Evolutionary conservation across 2,329 filamentous ascomycete genomes (phyloP).

Genomic region (Stemphylium beticola): DNA sequence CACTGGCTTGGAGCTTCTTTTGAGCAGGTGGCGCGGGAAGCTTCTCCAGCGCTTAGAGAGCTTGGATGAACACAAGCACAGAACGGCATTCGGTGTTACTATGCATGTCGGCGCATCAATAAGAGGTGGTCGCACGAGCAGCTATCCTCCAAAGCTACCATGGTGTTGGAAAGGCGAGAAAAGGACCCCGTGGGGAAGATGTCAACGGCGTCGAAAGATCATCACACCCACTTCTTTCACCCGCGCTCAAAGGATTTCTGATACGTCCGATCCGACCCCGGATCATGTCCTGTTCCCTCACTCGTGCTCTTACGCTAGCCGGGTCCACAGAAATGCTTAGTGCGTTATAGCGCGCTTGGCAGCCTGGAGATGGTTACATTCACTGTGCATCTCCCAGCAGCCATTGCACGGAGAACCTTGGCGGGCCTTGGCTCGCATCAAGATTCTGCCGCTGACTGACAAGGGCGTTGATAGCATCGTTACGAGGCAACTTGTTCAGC

Average conservation of each 20-base stretch:
- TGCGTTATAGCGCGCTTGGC: conserved; percentile 35
- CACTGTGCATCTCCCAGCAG: conserved; percentile 18
- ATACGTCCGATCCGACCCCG: conserved; percentile 24
- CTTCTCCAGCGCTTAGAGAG: conserved; percentile 31
- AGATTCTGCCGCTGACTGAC: conserved; percentile 29
- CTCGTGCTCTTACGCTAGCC: conserved; percentile 21
- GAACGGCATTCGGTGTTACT: conserved; percentile 4
- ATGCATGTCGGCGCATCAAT: not conserved
- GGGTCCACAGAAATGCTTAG: conserved; percentile 33
- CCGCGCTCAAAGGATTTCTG: conserved; percentile 8
- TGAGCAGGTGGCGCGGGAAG: conserved; percentile 22
- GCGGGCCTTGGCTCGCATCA: conserved; percentile 40
- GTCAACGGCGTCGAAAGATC: conserved; percentile 22
- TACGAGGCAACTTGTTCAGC: conserved; percentile 15
- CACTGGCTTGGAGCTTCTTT: conserved; percentile 34
- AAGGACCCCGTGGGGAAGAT: conserved; percentile 34
- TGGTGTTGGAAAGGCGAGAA: conserved; percentile 6
- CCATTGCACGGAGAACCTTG: conserved; percentile 36
- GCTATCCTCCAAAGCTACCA: conserved; percentile 7
- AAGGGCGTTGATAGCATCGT: conserved; percentile 22
- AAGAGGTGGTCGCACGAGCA: not conserved
- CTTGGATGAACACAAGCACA: conserved; percentile 23
- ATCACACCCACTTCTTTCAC: conserved; percentile 20
- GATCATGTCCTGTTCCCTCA: conserved; percentile 23
- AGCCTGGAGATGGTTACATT: conserved; percentile 32